Evolutionary conservation across 345 rosid species (phyloP), one percentile per base, ranked within the genome.

Genomic region (Lepidium sativum): DNA sequence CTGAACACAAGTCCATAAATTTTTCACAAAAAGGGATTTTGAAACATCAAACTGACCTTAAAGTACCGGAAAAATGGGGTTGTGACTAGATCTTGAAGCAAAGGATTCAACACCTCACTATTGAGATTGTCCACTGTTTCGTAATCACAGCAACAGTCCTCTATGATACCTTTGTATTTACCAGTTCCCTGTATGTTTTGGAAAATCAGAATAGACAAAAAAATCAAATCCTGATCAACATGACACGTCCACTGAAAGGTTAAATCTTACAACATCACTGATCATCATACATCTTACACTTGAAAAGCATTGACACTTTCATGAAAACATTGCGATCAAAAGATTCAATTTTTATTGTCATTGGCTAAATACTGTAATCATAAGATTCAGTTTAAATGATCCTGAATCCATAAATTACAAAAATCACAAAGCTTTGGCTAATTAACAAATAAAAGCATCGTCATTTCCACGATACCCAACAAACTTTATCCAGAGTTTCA

Each of bases 81-180:
- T 60, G 75, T 80, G 27, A 88, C 96, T 9, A 95, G 95, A 27
- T 85, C 88, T 67, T 91, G 96, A 34, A 95, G 84, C 20, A 78
- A 51, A 58, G 99, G 99, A 83, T 88, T 72, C 82, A 88, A 70
- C 18, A 84, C 84, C 49, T 86, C 88, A 48, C 60, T 77, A 63
- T 95, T 95, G 31, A 92, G 80, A 75, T 77, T 68, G 57, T 92
- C 86, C 12, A 86, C 98, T 11, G 91, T 87, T 80, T 95, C 92
- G 29, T 88, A 91, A 52, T 91, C 89, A 67, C 99, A 91, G 47
- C 96, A 95, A 72, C 97, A 95, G 72, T 84, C 99, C 75, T 91
- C 95, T 43, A 95, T 84, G 21, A 85, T 65, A 18, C 99, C 99
- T 42, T 73, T 80, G 63, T 80, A 82, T 68, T 79, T 79, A 68